phyloP scores from a whole-genome alignment of 2,329 filamentous ascomycete species.

The Hyphodiscus sp. region DNA sequence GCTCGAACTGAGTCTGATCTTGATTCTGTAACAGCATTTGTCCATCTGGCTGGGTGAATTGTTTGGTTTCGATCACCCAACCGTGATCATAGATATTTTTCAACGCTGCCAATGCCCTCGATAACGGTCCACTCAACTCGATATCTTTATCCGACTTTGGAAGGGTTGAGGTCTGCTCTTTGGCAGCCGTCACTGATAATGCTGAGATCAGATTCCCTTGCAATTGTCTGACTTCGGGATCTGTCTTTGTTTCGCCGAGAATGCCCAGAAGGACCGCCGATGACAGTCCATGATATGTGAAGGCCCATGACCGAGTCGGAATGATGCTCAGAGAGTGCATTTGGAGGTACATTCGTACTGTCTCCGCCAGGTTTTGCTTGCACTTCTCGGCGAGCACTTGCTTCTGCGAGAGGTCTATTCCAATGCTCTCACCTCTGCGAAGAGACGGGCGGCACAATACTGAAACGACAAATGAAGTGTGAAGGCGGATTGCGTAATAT shows the following conservation, averaged over 20 bases:
- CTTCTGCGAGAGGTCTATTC: conserved; percentile 48
- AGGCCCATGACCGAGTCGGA: conserved; percentile 61
- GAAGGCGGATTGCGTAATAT: conserved; percentile 57
- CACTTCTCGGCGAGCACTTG: conserved; percentile 50
- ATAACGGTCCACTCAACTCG: conserved; percentile 45
- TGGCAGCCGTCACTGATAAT: conserved; percentile 57
- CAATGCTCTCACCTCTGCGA: conserved; percentile 39
- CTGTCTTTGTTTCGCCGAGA: conserved; percentile 54
- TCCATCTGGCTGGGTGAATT: conserved; percentile 5
- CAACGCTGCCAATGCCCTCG: conserved; percentile 52
- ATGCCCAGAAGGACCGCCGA: conserved; percentile 60
- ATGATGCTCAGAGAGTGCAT: conserved; percentile 64
- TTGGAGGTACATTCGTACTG: conserved; percentile 61
- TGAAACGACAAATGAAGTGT: conserved; percentile 59
- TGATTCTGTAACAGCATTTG: conserved; percentile 11
- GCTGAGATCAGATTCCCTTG: conserved; percentile 59
- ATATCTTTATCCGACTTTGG: conserved; percentile 27
- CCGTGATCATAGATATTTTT: conserved; percentile 63
- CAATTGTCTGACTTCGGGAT: conserved; percentile 55
- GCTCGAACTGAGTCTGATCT: conserved; percentile 24
- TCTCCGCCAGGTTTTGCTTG: conserved; percentile 57
- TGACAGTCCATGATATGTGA: conserved; percentile 61
- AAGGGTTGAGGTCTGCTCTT: conserved; percentile 37
- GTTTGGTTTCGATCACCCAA: conserved; percentile 41
- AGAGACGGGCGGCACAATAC: conserved; percentile 59